Evolutionary conservation across 148 eudicot species (phyloP), one percentile per base, ranked within the genome.

Genomic region (Fagopyrum esculentum): DNA sequence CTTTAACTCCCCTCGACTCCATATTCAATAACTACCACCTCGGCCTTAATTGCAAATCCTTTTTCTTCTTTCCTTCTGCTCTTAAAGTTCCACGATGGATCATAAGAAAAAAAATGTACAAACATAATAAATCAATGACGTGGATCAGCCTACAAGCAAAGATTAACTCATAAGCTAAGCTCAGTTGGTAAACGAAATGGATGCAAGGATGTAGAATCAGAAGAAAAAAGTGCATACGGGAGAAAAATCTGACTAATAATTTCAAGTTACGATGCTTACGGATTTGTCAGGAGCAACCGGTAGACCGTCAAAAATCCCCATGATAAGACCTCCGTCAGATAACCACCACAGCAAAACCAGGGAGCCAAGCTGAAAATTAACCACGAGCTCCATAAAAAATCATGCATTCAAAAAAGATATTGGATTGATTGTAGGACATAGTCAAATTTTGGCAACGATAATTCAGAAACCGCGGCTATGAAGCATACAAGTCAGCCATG

Each of bases 301-400:
- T 72, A 95, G 89, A 19, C 96, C 96, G 26, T 95, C 98, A 75
- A 95, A 92, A 72, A 89, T 83, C 44, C 96, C 97, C 98, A 95
- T 95, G 69, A 60, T 78, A 30, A 63, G 44, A 63, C 43, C 69
- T 29, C 30, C 64, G 19, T n/a, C 69, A 63, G 12, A 63, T 13
- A 11, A 63, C 11, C 43, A 29, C 68, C 16, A 61, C 22, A 61
- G n/a, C 10, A 7, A 63, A 49, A 30, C 16, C 69, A 30, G 69
- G 35, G 45, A 63, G 69, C 69, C 70, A 12, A 66, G 46, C 47
- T 35, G 71, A 45, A 66, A 66, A 40, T 35, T 9, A 40, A 40
- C 17, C 47, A 66, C 16, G 30, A 30, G 44, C 35, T 63, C 16
- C 69, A 63, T 5, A 30, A 19, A 59, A 19, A 19, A 59, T 4